These are phyloP conservation scores for Perkinsus olseni DNA, from an alignment of 169 alveolate species.

Conservation along the genomic window DNA sequence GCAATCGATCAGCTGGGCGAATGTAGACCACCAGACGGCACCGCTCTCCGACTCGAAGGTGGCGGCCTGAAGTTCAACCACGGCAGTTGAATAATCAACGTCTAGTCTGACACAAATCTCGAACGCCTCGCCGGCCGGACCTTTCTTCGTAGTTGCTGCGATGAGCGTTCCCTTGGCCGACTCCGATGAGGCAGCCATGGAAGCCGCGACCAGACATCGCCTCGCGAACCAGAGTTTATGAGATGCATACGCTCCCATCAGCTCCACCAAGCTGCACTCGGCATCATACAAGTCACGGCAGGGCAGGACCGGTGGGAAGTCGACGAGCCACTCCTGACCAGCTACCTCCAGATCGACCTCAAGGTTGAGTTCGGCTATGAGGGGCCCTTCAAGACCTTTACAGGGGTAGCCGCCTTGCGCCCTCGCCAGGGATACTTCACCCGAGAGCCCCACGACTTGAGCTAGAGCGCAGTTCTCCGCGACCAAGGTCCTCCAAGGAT, in stretches of 20 bases:
- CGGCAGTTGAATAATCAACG: background rate
- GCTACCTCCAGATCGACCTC: background rate
- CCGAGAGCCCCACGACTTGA: background rate
- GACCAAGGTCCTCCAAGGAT: background rate
- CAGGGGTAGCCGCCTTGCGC: background rate
- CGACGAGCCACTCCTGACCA: background rate
- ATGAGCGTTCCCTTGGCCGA: background rate
- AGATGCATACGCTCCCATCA: background rate
- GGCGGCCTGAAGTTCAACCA: background rate
- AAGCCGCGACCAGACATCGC: background rate
- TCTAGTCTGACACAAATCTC: background rate
- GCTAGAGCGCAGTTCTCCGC: background rate
- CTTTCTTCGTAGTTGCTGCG: background rate
- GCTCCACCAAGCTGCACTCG: background rate
- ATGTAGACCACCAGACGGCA: background rate
- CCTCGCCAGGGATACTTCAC: background rate
- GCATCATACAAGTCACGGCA: background rate
- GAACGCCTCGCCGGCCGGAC: background rate
- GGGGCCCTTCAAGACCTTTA: background rate
- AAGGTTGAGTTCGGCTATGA: background rate
- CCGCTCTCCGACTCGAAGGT: background rate
- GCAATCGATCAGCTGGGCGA: background rate
- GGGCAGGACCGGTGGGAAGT: background rate
- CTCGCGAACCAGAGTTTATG: background rate
- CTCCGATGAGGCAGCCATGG: background rate